A percentile compares a stretch with the other conserved stretches of the same genome.
Evolutionary conservation across 2,329 filamentous ascomycete species (phyloP).

Genomic region (Fonsecaea multimorphosa): DNA sequence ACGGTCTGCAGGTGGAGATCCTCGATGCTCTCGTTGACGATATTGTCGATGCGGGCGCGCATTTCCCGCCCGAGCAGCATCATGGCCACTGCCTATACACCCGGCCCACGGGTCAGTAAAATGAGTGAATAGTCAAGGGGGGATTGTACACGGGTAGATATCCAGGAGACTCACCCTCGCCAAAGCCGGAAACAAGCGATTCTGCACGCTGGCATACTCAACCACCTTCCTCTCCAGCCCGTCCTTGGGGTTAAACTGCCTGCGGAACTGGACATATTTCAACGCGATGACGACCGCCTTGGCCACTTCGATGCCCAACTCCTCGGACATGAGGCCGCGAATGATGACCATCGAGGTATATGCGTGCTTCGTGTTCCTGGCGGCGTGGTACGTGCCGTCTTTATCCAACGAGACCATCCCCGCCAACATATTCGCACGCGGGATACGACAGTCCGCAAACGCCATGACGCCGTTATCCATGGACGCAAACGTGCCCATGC

Average conservation of each 20-base stretch:
- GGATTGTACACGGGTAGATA: no score
- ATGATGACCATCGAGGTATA: conserved; percentile 46
- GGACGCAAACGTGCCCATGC: conserved; percentile 52
- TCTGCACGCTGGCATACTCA: conserved; percentile 38
- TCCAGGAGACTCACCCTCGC: conserved; percentile 28
- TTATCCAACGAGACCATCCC: conserved; percentile 40
- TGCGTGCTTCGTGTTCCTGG: conserved; percentile 43
- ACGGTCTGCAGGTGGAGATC: conserved; percentile 38
- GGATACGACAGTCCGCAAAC: conserved; percentile 46
- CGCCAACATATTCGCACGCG: conserved; percentile 43
- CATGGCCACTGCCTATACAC: conserved; percentile 31
- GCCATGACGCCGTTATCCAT: conserved; percentile 46
- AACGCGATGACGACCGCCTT: conserved; percentile 46
- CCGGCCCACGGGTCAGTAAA: background rate
- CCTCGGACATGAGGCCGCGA: conserved; percentile 41
- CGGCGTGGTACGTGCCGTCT: conserved; percentile 41
- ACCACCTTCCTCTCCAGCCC: conserved; percentile 35
- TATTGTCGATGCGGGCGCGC: conserved; percentile 33
- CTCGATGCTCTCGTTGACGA: conserved; percentile 33
- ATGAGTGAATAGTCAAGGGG: no score
- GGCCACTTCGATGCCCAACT: conserved; percentile 42
- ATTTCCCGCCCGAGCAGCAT: conserved; percentile 38
- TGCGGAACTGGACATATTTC: conserved; percentile 42
- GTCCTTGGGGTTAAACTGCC: conserved; percentile 31
- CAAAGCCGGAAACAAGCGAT: conserved; percentile 34